Evolutionary conservation across 2,329 filamentous ascomycete species (phyloP), one percentile per base, ranked within the genome.

Genomic region (Colletotrichum sp.): DNA sequence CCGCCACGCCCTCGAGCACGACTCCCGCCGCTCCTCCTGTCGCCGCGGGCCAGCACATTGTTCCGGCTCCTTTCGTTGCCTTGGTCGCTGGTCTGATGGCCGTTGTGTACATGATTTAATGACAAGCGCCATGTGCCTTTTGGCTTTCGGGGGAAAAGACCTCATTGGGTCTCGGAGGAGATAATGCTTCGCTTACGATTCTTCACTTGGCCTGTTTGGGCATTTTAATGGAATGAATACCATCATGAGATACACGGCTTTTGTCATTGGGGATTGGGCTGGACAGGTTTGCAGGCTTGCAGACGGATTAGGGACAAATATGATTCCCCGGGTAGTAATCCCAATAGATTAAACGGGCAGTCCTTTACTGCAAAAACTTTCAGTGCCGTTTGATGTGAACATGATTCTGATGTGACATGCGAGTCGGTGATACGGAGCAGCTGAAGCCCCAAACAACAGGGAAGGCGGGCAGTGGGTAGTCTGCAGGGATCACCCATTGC

Each of bases 51-150:
- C 80, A 81, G 32, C 66, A 66, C 28, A 77, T 83, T 55, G 77
- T 80, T 10, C 80, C 80, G 7, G 82, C 82, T 32, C 86, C 85
- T 1, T 75, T 84, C 44, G 80, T 80, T 12, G 85, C 84, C 18
- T 79, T 87, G 16, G 78, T 82, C 55, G 57, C 85, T 26, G 84
- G 82, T 24, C 63, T 85, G 60, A 70, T 84, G 30, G 83, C 82
- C 16, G 83, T 83, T 10, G 79, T 84, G 52, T 79, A 83, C 65
- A 82, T 82, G 77, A 77, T 87, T 80, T 87, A 83, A 83, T 77
- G 5, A 39, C 52, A 69, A 69, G 30, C 9, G 63, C 36, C 63
- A 64, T 49, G 36, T n/a, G 26, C 34, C 63, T 30, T 15, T 52
- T 52, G 36, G 39, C 32, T 34, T 13, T 32, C 12, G 13, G 57